Conservation (phyloP, 805 yeast species). For the Nakazawaea ernobii region DNA sequence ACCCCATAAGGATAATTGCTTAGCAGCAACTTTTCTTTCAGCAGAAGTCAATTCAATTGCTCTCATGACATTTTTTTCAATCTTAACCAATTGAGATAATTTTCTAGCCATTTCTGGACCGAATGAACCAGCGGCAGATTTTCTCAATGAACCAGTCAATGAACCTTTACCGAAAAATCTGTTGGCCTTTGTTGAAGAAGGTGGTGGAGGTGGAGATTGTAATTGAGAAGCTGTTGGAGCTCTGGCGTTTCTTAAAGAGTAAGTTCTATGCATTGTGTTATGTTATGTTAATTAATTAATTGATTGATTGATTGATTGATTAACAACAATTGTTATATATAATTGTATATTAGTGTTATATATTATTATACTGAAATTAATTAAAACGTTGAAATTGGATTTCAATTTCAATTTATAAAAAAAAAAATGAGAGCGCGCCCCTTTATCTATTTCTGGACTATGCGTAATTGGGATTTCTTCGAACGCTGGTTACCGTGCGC, state of each 20-base stretch:
- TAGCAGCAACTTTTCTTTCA: slow-evolving; percentile 94
- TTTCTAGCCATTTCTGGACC: slow-evolving; percentile 96
- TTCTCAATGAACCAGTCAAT: slow-evolving; percentile 65
- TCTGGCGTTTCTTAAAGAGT: slow-evolving; percentile 70
- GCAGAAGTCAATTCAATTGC: slow-evolving; percentile 87
- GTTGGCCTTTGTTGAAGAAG: slow-evolving; percentile 63
- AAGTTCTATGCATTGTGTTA: slow-evolving; percentile 71
- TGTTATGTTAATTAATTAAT: slow-evolving; percentile 16
- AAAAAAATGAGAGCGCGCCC: not conserved
- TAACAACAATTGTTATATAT: not conserved
- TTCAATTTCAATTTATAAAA: slow-evolving; percentile 2
- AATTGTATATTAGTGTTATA: not conserved
- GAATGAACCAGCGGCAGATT: slow-evolving; percentile 80
- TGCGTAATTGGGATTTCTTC: slow-evolving; percentile 1
- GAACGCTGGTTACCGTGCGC: not conserved
- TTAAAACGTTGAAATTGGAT: not conserved
- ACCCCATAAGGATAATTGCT: slow-evolving; percentile 97
- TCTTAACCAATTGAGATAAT: slow-evolving; percentile 85
- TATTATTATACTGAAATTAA: not conserved
- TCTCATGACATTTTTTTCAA: slow-evolving; percentile 94
- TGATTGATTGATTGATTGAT: not conserved
- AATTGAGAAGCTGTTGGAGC: slow-evolving; percentile 82
- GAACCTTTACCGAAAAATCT: slow-evolving; percentile 74
- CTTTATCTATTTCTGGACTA: not conserved
- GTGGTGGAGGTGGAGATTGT: slow-evolving; percentile 77